Conservation (phyloP, 129 eudicot species). For the Artemisia annua region DNA sequence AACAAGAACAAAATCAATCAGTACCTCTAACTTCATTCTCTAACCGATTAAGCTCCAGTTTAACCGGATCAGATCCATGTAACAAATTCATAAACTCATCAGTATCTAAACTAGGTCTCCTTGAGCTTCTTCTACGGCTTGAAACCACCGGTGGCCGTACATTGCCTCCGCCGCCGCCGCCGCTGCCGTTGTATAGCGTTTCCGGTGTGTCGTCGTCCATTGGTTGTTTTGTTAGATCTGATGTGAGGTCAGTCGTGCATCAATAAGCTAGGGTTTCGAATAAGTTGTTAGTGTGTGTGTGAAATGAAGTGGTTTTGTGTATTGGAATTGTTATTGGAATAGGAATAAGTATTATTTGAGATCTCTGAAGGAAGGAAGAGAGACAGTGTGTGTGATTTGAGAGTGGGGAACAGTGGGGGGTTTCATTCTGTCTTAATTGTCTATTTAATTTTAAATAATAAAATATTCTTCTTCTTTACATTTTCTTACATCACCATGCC, state of each 20-base stretch:
- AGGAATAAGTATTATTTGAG: too few species aligned
- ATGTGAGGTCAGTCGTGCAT: constrained; percentile 40
- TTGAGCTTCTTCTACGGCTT: constrained; percentile 58
- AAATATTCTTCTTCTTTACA: constrained; percentile 24
- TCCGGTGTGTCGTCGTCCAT: constrained; percentile 63
- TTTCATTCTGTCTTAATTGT: too few species aligned
- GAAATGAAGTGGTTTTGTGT: too few species aligned
- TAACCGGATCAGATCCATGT: constrained; percentile 99
- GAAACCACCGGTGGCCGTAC: constrained; percentile 33
- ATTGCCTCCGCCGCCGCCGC: constrained; percentile 57
- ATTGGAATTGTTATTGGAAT: too few species aligned
- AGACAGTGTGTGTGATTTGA: too few species aligned
- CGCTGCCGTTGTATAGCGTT: constrained; percentile 25
- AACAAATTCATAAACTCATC: constrained; percentile 82
- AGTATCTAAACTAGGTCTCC: constrained; percentile 81
- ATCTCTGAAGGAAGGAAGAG: too few species aligned
- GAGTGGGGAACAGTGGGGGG: too few species aligned
- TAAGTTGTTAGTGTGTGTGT: too few species aligned
- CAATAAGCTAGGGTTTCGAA: constrained; percentile 43
- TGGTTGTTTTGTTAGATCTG: constrained; percentile 43
- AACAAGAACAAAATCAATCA: constrained; percentile 38
- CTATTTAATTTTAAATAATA: not conserved
- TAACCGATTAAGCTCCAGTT: constrained; percentile 85
- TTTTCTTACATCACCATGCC: constrained; percentile 28
- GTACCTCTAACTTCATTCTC: constrained; percentile 94